These are phyloP conservation scores for Metarhizium humberi DNA, from an alignment of 2,329 filamentous ascomycete species.

Conservation along the genomic window DNA sequence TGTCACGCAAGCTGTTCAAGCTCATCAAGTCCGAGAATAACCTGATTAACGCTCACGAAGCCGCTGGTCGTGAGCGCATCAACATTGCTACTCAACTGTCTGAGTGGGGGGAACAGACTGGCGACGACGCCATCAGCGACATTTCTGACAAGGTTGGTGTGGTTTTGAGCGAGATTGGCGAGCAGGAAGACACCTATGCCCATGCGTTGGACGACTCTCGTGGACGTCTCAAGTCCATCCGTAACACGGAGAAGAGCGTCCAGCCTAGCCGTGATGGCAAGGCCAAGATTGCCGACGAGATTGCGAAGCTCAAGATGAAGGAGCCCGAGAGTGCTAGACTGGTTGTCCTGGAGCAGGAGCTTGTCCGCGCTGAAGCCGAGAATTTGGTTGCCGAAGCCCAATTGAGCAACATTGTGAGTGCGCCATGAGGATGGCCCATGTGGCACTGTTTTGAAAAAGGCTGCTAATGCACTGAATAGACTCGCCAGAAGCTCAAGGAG, in stretches of 20 bases:
- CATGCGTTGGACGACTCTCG: slow-evolving; percentile 82
- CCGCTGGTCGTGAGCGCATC: slow-evolving; percentile 73
- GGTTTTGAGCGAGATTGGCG: slow-evolving; percentile 81
- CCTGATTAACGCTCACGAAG: slow-evolving; percentile 74
- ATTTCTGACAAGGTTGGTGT: slow-evolving; percentile 95
- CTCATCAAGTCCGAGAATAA: slow-evolving; percentile 94
- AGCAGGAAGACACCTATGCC: slow-evolving; percentile 85
- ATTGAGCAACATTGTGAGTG: slow-evolving; percentile 79
- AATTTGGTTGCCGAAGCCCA: slow-evolving; percentile 94
- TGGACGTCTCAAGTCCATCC: slow-evolving; percentile 75
- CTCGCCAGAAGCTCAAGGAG: slow-evolving; percentile 91
- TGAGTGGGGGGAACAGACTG: slow-evolving; percentile 90
- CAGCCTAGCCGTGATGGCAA: slow-evolving; percentile 86
- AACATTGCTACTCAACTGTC: slow-evolving; percentile 84
- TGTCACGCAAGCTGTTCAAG: slow-evolving; percentile 79
- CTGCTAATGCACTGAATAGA: slow-evolving; percentile 38
- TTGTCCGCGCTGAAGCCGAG: slow-evolving; percentile 91
- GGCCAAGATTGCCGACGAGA: slow-evolving; percentile 83
- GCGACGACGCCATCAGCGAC: slow-evolving; percentile 79
- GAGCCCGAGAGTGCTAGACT: slow-evolving; percentile 78
- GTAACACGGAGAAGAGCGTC: slow-evolving; percentile 91
- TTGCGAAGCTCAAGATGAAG: slow-evolving; percentile 82
- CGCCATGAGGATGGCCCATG: not conserved
- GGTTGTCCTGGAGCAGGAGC: slow-evolving; percentile 85
- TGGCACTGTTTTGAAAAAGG: not conserved